Percentiles rank a stretch among this genome's conserved stretches.
These are phyloP conservation scores for Taxillus chinensis DNA, from an alignment of 164 flowering plant species.

Conservation along the genomic window DNA sequence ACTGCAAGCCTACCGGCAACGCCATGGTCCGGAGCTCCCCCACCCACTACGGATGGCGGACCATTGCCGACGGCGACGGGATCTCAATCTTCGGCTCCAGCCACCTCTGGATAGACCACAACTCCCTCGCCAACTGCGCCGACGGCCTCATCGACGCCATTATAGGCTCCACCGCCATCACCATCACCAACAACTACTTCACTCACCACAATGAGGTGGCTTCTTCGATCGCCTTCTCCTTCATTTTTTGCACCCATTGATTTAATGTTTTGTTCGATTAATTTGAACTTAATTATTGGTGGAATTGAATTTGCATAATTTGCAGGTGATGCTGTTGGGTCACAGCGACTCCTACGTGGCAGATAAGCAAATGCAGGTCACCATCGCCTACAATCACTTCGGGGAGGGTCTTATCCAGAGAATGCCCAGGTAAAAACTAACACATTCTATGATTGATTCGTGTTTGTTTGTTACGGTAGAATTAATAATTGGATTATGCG, in stretches of 20 bases:
- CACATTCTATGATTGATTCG: background rate
- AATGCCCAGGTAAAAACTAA: slow-evolving; percentile 49
- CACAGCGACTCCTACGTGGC: slow-evolving; percentile 52
- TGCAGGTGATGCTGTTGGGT: slow-evolving; percentile 71
- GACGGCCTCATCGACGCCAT: slow-evolving; percentile 76
- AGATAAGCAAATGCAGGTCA: slow-evolving; percentile 64
- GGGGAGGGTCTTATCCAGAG: slow-evolving; percentile 70
- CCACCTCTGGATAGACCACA: slow-evolving; percentile 72
- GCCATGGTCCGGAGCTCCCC: slow-evolving; percentile 79
- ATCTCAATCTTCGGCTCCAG: slow-evolving; percentile 62
- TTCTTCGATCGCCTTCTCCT: no score
- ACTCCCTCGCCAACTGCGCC: slow-evolving; percentile 57
- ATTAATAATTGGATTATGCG: no score
- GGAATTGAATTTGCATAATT: background rate
- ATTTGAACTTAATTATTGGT: background rate
- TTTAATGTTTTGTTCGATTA: slow-evolving; percentile 23
- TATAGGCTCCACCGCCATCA: slow-evolving; percentile 69
- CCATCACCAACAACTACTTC: slow-evolving; percentile 75
- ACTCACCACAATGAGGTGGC: slow-evolving; percentile 70
- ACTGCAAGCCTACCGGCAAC: slow-evolving; percentile 64
- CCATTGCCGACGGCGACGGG: slow-evolving; percentile 68
- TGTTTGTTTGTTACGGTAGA: background rate
- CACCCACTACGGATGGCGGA: slow-evolving; percentile 52
- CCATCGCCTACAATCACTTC: slow-evolving; percentile 69
- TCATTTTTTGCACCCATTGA: background rate